Evolutionary conservation across 2,329 filamentous ascomycete genomes (phyloP).

Genomic region (Diaporthe amygdali): DNA sequence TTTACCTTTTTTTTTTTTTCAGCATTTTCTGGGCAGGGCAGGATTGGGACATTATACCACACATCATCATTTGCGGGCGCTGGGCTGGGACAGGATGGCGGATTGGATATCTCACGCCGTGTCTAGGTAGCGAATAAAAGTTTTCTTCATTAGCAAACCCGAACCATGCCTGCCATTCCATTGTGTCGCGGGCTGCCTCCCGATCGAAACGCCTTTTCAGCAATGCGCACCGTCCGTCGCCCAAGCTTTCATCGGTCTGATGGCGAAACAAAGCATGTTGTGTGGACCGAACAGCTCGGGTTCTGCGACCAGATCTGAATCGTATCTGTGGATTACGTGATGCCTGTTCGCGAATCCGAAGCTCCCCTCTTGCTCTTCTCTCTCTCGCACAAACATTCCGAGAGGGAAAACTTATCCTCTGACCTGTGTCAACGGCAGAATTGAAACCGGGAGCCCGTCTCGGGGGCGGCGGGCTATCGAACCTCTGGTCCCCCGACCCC

Average conservation of each 20-base stretch:
- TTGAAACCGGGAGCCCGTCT: neutral
- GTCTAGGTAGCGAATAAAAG: conserved; percentile 6
- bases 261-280: conserved; percentile 8
- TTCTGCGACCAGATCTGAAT: conserved; percentile 10
- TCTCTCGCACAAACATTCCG: neutral
- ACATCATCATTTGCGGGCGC: conserved; percentile 14
- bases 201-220: neutral
- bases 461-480: neutral
- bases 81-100: neutral
- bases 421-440: neutral
- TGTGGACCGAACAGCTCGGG: neutral
- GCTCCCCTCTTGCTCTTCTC: neutral
- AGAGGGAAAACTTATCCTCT: neutral
- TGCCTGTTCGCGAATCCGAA: neutral
- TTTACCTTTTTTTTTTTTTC: neutral
- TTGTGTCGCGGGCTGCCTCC: neutral
- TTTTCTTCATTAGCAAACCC: neutral
- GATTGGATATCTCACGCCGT: neutral
- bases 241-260: neutral
- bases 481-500: no score
- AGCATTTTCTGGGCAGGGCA: conserved; percentile 23
- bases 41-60: conserved; percentile 25
- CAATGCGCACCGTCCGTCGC: neutral
- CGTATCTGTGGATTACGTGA: neutral
- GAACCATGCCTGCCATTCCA: neutral